These are phyloP conservation scores for Rubia tinctorum DNA, from an alignment of 305 asterid species.

Conservation along the genomic window DNA sequence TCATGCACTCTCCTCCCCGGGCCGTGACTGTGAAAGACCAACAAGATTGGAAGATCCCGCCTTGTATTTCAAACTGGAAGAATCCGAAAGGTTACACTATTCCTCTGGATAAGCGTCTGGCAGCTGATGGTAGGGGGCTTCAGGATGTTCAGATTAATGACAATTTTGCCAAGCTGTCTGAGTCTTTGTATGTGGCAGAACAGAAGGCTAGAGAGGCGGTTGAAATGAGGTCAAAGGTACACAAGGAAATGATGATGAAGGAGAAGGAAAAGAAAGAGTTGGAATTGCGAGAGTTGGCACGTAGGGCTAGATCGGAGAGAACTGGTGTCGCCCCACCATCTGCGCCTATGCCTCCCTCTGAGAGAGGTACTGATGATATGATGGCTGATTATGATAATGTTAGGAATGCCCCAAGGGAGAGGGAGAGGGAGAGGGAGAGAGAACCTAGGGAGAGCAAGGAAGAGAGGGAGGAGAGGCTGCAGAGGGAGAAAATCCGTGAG, in stretches of 20 bases:
- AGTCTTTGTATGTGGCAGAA: slow-evolving; percentile 80
- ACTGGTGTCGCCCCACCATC: slow-evolving; percentile 53
- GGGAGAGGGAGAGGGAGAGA: slow-evolving; percentile 58
- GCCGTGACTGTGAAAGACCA: slow-evolving; percentile 91
- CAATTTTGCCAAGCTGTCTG: slow-evolving; percentile 76
- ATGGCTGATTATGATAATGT: slow-evolving; percentile 49
- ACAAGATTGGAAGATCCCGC: slow-evolving; percentile 95
- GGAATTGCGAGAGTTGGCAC: slow-evolving; percentile 78
- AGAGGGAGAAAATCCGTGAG: slow-evolving; percentile 77
- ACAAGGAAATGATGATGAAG: slow-evolving; percentile 89
- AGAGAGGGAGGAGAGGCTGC: slow-evolving; percentile 53
- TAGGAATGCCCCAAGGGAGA: slow-evolving; percentile 55
- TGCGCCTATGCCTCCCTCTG: slow-evolving; percentile 50
- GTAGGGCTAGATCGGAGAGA: slow-evolving; percentile 83
- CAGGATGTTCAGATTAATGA: slow-evolving; percentile 95
- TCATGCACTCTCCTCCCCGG: slow-evolving; percentile 94
- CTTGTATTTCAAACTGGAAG: slow-evolving; percentile 95
- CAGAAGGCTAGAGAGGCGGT: slow-evolving; percentile 97
- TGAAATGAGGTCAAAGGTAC: slow-evolving; percentile 87
- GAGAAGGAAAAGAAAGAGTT: slow-evolving; percentile 85
- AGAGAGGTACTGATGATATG: slow-evolving; percentile 58
- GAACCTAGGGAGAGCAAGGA: slow-evolving; percentile 41
- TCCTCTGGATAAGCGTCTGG: slow-evolving; percentile 89
- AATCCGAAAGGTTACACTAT: slow-evolving; percentile 92
- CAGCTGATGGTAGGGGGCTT: slow-evolving; percentile 94